Evolutionary conservation across 768 basidiomycete species (phyloP), one percentile per base, ranked within the genome.

Genomic region (Phlebiopsis flavidoalba): DNA sequence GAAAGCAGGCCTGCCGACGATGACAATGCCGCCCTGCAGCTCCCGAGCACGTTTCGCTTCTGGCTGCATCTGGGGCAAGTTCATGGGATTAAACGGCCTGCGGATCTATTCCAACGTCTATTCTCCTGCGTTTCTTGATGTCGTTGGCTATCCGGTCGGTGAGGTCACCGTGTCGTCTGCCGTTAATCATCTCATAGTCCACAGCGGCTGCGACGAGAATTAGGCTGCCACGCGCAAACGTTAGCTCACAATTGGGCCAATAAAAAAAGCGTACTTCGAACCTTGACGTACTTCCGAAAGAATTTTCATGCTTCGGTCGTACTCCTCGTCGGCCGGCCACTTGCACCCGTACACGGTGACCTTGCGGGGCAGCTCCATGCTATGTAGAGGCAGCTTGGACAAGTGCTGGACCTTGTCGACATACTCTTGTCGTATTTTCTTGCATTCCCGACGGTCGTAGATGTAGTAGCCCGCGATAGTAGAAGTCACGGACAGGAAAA

Each of bases 221-320:
- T n/a, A 8, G 97, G 97, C 97, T 99, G 69, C 14, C 49, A 47
- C 54, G 37, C 55, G 62, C 40, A 37, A 59, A 66, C 58, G 47
- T 36, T 45, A 64, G 45, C 45, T 51, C 51, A 33, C 49, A 53
- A 50, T 47, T 60, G 21, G 53, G 26, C n/a, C 17, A n/a, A n/a
- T 12, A 64, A 57, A 65, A 60, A 33, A 43, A 1, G 53, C 11
- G 35, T 59, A 57, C 57, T 49, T 67, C 85, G 64, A 64, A 97
- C 97, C 89, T 97, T 96, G 78, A 98, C 85, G 75, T 97, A 98
- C 80, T 91, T 93, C 73, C 91, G 89, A 79, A 98, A 98, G 78
- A 93, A 93, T 75, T 80, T 87, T 72, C n/a, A 92, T 77, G 59
- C 86, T 82, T 60, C 90, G 83, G 71, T 95, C 87, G 63, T 87